Evolutionary conservation across 208 protist genomes (phyloP), one percentile per base, ranked within the genome.

Genomic region (Trypanosoma platydactyli): DNA sequence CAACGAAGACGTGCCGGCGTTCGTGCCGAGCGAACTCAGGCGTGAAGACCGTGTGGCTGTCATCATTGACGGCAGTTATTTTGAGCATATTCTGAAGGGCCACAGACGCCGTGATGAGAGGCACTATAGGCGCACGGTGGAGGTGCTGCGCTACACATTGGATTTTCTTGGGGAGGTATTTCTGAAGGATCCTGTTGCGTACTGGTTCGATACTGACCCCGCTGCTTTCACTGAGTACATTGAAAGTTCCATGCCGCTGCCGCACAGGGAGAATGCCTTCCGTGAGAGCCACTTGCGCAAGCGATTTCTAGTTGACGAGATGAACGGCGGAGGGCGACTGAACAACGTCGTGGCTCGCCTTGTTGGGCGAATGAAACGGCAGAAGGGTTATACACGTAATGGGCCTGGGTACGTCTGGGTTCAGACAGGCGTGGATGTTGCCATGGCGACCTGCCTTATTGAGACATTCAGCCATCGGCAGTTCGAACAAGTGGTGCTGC

Each of bases 121-220:
- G 45, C 89, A 93, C 59, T 93, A 93, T 76, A 67, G 55, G 15
- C 64, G 65, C 58, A 74, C 81, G 25, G 63, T 76, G 13, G 78
- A 80, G 3, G 76, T 78, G 0, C 75, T 95, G 61, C 76, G 66
- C 35, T 56, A 86, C 79, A 83, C 84, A 38, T 69, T 95, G 35
- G 71, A 86, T 45, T 91, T 82, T 77, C 77, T 95, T 42, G 89
- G 89, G 52, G 84, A 89, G 52, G 81, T 95, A 42, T 93, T 93
- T 67, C 73, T 68, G 27, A 84, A 80, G 63, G 74, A 76, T 48
- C 84, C 85, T 5, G 76, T 92, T 46, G 89, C 79, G 16, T 93
- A 81, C 64, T 95, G 89, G 89, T 93, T 93, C 50, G 89, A 95
- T 74, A 93, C 83, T 0, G 82, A 91, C 64, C 86, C 86, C 11